Percentiles rank a stretch among this genome's conserved stretches.
Evolutionary conservation across 306 rosid species (phyloP).

Genomic region (Alnus rubra): DNA sequence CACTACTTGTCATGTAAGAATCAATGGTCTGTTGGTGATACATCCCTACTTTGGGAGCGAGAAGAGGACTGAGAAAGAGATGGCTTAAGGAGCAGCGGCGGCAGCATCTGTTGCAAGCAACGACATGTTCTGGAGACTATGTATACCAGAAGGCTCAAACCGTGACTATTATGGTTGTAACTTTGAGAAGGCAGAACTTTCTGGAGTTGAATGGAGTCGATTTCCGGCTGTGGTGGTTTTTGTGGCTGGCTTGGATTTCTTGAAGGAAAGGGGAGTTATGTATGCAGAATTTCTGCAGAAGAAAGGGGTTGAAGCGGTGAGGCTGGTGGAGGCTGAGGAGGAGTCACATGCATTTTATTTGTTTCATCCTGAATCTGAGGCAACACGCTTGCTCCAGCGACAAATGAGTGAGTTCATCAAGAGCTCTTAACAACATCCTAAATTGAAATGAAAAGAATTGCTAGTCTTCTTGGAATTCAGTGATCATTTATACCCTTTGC

Average conservation of each 20-base stretch:
- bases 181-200: slow-evolving; percentile 45
- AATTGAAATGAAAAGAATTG: not conserved
- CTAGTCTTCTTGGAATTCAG: not conserved
- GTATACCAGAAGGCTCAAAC: slow-evolving; percentile 56
- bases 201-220: slow-evolving; percentile 39
- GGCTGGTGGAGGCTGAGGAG: slow-evolving; percentile 53
- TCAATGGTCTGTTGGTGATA: slow-evolving; percentile 58
- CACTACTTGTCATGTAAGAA: slow-evolving; percentile 25
- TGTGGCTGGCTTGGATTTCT: slow-evolving; percentile 73
- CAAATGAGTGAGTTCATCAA: slow-evolving; percentile 64
- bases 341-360: slow-evolving; percentile 66
- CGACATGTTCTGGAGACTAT: slow-evolving; percentile 64
- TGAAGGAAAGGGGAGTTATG: slow-evolving; percentile 80
- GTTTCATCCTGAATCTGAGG: slow-evolving; percentile 50
- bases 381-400: slow-evolving; percentile 59
- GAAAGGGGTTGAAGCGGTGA: slow-evolving; percentile 51
- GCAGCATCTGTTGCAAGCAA: slow-evolving; percentile 31
- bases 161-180: slow-evolving; percentile 68
- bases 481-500: no score
- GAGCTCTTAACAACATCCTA: slow-evolving; percentile 21
- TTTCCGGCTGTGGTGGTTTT: slow-evolving; percentile 67
- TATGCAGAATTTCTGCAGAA: slow-evolving; percentile 60
- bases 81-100: slow-evolving; percentile 16
- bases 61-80: slow-evolving; percentile 59
- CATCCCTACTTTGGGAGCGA: slow-evolving; percentile 94